Percentiles rank a stretch among this genome's conserved stretches.
Evolutionary conservation across 208 protist genomes (phyloP).

Genomic region (Leishmania amazonensis): DNA sequence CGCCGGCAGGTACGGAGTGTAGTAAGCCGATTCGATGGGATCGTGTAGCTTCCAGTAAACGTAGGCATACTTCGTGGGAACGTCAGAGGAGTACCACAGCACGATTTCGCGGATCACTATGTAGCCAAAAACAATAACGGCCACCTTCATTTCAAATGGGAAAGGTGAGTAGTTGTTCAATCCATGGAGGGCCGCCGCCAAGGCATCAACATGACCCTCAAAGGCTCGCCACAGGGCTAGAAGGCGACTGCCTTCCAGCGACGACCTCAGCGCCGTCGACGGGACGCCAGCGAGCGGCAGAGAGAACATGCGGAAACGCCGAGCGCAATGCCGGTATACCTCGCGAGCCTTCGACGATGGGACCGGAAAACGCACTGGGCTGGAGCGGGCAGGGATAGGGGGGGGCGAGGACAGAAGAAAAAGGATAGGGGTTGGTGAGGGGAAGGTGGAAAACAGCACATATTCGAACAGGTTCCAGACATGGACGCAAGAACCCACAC

Average conservation of each 20-base stretch:
- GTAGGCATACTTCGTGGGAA: background rate
- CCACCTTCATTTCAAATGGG: conserved; percentile 10
- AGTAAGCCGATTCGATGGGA: conserved; percentile 5
- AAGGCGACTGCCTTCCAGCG: conserved; percentile 2
- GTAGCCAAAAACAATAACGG: conserved; percentile 4
- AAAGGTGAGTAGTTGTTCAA: conserved; percentile 11
- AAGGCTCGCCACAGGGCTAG: background rate
- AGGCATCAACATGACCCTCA: conserved; percentile 13
- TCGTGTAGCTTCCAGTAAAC: conserved; percentile 28
- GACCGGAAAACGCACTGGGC: background rate
- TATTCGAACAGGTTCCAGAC: background rate
- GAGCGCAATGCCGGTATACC: background rate
- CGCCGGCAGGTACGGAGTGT: background rate
- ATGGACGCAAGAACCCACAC: background rate
- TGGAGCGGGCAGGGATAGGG: no score
- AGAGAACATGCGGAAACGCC: background rate
- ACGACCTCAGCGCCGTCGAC: background rate
- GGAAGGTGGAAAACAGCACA: background rate
- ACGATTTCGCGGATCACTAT: conserved; percentile 16
- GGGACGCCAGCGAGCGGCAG: background rate
- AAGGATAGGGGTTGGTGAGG: background rate
- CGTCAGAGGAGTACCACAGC: conserved; percentile 1
- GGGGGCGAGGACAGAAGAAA: background rate
- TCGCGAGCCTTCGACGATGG: background rate
- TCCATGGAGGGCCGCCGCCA: background rate